These are phyloP conservation scores for Diddensiella transvaalensis DNA, from an alignment of 805 yeast species.

Conservation along the genomic window DNA sequence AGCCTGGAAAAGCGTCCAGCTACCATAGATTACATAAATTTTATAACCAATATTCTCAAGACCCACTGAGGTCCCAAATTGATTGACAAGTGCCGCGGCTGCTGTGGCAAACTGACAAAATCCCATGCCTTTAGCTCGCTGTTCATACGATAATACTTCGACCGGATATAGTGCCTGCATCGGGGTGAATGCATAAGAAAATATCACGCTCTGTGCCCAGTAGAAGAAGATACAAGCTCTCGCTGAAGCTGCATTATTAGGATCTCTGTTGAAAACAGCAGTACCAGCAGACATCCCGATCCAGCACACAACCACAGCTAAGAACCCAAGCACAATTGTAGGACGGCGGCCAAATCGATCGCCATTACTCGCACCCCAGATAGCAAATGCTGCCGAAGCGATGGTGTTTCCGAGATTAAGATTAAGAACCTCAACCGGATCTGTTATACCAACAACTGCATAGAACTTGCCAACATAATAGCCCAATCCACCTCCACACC, in stretches of 20 bases:
- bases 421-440: constrained; percentile 14
- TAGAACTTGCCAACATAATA: constrained; percentile 51
- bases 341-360: constrained; percentile 16
- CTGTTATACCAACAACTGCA: constrained; percentile 50
- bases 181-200: constrained; percentile 89
- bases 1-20: constrained; percentile 32
- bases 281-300: constrained; percentile 4
- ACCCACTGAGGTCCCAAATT: constrained; percentile 38
- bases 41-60: constrained; percentile 42
- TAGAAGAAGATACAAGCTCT: constrained; percentile 38
- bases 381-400: constrained; percentile 8
- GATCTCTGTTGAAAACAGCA: background rate
- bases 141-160: constrained; percentile 76
- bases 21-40: constrained; percentile 39
- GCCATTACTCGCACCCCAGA: constrained; percentile 13
- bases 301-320: constrained; percentile 15
- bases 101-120: background rate
- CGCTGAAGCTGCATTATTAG: constrained; percentile 5
- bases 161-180: constrained; percentile 81
- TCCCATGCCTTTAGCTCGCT: constrained; percentile 83
- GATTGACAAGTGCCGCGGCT: constrained; percentile 19
- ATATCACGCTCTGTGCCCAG: constrained; percentile 69
- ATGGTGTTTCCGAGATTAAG: constrained; percentile 17
- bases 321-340: constrained; percentile 10
- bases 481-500: constrained; percentile 19